A percentile compares a stretch with the other conserved stretches of the same genome.
phyloP scores from a whole-genome alignment of 768 basidiomycete genomes.

The Agaricus subrufescens region DNA sequence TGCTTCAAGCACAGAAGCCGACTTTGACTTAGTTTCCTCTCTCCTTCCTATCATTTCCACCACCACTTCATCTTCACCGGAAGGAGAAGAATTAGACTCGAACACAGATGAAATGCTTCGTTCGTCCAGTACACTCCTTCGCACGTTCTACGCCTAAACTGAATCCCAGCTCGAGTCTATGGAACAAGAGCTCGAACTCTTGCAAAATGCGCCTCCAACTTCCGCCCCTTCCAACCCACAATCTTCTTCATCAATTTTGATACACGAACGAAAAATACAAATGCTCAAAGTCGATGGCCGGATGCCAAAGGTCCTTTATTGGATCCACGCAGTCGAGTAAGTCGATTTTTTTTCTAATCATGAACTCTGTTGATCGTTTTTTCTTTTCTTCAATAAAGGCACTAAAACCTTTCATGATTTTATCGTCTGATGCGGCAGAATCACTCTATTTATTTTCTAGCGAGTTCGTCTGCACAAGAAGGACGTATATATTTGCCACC shows the following conservation, averaged over 20 bases:
- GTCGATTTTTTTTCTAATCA: background rate
- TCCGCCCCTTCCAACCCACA: conserved; percentile 23
- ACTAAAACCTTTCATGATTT: conserved; percentile 87
- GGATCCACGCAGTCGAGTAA: conserved; percentile 73
- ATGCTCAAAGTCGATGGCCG: conserved; percentile 32
- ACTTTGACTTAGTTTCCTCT: conserved; percentile 62
- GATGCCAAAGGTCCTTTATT: conserved; percentile 60
- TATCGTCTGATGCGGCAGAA: conserved; percentile 66
- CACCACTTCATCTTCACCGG: background rate
- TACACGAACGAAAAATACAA: conserved; percentile 33
- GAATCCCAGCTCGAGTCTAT: conserved; percentile 62
- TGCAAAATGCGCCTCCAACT: conserved; percentile 46
- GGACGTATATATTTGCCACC: too few relatives aligned
- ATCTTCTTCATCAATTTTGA: conserved; percentile 26
- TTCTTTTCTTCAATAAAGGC: conserved; percentile 42
- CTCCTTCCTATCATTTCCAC: conserved; percentile 40
- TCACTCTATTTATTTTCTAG: too few relatives aligned
- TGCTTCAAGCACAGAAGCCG: conserved; percentile 24
- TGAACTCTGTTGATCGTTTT: too few relatives aligned
- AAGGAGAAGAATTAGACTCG: conserved; percentile 40
- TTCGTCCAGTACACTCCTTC: conserved; percentile 61
- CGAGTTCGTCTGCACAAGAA: too few relatives aligned
- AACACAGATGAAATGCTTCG: conserved; percentile 65
- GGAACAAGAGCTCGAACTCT: conserved; percentile 67
- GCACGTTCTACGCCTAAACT: conserved; percentile 68